Percentiles rank a stretch among this genome's conserved stretches.
These are phyloP conservation scores for Teunomyces stri DNA, from an alignment of 805 yeast species.

Conservation along the genomic window DNA sequence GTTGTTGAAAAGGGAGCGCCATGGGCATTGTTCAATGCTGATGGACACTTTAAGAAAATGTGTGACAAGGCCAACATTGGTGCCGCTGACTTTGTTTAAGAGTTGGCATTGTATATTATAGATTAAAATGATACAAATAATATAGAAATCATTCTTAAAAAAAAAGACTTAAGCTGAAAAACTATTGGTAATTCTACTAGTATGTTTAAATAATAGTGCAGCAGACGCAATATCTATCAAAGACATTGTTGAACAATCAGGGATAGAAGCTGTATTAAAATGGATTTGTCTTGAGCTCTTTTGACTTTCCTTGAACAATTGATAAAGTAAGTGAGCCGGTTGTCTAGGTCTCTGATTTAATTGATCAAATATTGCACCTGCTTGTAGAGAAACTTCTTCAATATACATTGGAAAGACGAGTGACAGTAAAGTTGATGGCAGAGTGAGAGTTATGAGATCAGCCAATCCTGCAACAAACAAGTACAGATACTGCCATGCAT, in stretches of 20 bases:
- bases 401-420: not conserved
- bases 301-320: not conserved
- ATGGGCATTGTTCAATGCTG: constrained; percentile 25
- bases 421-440: not conserved
- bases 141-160: not conserved
- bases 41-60: constrained; percentile 32
- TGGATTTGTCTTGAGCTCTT: not conserved
- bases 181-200: not conserved
- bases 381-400: constrained; percentile 7
- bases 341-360: constrained; percentile 7
- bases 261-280: no score
- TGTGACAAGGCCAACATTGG: constrained; percentile 36
- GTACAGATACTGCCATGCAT: constrained; percentile 15
- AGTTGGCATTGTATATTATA: not conserved
- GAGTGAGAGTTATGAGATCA: constrained; percentile 10
- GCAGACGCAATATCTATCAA: constrained; percentile 21
- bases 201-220: constrained; percentile 19
- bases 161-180: not conserved
- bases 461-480: constrained; percentile 16
- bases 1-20: constrained; percentile 36
- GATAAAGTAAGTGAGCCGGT: not conserved
- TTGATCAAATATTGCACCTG: constrained; percentile 12
- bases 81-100: constrained; percentile 23
- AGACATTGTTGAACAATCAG: constrained; percentile 4
- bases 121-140: constrained; percentile 2